Percentiles rank a stretch among this genome's conserved stretches.
Evolutionary conservation across 805 yeast species (phyloP).

Genomic region (Kuraishia floccosa): DNA sequence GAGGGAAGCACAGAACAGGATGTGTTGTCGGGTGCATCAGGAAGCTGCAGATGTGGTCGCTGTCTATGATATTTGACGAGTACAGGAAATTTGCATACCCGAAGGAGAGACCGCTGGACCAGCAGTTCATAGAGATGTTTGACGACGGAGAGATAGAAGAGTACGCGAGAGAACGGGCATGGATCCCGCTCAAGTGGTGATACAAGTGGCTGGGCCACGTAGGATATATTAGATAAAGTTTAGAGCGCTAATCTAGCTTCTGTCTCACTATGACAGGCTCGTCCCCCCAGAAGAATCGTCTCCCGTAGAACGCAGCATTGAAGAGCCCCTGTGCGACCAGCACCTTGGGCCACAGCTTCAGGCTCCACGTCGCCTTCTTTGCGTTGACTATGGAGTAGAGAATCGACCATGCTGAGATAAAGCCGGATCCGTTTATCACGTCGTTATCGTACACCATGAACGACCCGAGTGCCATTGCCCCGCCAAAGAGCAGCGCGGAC

Average conservation of each 20-base stretch:
- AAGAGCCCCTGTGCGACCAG: conserved; percentile 47
- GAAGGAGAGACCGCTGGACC: conserved; percentile 90
- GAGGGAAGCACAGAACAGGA: conserved; percentile 96
- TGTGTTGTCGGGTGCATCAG: conserved; percentile 91
- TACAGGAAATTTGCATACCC: conserved; percentile 92
- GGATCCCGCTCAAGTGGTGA: conserved; percentile 67
- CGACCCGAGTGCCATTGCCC: conserved; percentile 54
- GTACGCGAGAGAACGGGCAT: conserved; percentile 36
- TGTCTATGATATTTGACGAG: conserved; percentile 92
- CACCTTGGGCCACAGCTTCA: conserved; percentile 50
- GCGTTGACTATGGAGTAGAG: conserved; percentile 68
- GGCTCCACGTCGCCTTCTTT: conserved; percentile 38
- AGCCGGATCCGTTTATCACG: conserved; percentile 68
- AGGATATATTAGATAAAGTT: neutral
- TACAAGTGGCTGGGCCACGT: neutral
- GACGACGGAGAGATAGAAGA: conserved; percentile 52
- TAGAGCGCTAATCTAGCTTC: too few species aligned
- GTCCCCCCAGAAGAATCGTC: conserved; percentile 40
- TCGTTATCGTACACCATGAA: conserved; percentile 74
- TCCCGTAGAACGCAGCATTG: conserved; percentile 60
- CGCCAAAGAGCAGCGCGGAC: conserved; percentile 45
- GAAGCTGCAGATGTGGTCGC: conserved; percentile 82
- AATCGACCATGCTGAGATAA: conserved; percentile 71
- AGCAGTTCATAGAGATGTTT: conserved; percentile 87
- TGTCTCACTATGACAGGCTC: too few species aligned